Evolutionary conservation across 805 yeast genomes (phyloP), one percentile per base, ranked within the genome.

Genomic region (Saturnispora halmiae): DNA sequence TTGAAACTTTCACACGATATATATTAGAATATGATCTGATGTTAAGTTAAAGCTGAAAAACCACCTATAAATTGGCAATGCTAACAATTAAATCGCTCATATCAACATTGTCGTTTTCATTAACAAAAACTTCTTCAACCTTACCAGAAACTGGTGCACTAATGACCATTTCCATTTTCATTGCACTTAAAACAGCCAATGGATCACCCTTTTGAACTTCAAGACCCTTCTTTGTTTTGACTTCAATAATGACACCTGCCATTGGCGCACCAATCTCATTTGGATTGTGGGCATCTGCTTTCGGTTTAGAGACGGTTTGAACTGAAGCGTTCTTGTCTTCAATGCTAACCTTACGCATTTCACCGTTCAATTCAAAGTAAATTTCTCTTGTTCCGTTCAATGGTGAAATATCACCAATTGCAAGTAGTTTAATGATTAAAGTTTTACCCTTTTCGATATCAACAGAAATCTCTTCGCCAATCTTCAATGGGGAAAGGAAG

Each of bases 101-200:
- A 56, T 88, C 98, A 36, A 92, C 96, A 39, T 90, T 80, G 56
- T 92, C 98, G 53, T 95, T 95, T 59, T 85, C 94, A 63, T 79
- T 79, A 49, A 86, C 82, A 36, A 72, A 61, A 16, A 92, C 73
- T 18, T 81, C 85, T 36, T 81, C 79, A 47, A 92, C 77, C 58
- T 73, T 76, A 61, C 98, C 99, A 44, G 80, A 72, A 45, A 77
- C 82, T 41, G 94, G 69, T 25, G 88, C 94, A 38, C 76, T 73
- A 95, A 90, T 90, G 94, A 18, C 98, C 90, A 60, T 86, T 64
- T 90, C 98, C 1, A 97, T 92, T 69, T 90, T 90, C 98, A 90
- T 90, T 41, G 98, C 97, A 63, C 92, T 97, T 40, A 90, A 84
- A 31, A 92, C 86, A 48, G 90, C 73, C 46, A 90, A 68, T 4